Evolutionary conservation across 2,329 filamentous ascomycete genomes (phyloP).

Genomic region (Diaporthe ampelina): DNA sequence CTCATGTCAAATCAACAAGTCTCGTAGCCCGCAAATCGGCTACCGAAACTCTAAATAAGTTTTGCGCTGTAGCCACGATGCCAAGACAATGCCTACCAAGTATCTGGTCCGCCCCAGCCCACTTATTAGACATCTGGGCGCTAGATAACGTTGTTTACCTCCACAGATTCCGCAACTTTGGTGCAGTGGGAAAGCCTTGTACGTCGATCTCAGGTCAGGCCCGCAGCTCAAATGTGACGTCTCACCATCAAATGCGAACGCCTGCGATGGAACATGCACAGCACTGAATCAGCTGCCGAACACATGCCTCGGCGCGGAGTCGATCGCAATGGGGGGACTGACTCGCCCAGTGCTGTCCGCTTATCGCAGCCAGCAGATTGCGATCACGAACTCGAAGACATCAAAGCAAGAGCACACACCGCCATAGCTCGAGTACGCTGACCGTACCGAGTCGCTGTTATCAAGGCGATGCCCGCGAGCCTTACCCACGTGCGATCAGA

Average conservation of each 20-base stretch:
- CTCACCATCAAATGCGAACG: neutral
- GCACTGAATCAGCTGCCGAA: conserved; percentile 21
- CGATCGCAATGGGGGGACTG: conserved; percentile 10
- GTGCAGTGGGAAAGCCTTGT: neutral
- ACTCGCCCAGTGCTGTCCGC: neutral
- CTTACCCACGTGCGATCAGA: neutral
- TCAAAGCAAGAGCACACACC: neutral
- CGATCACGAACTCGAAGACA: neutral
- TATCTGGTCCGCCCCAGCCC: neutral
- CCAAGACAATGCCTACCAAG: conserved; percentile 2
- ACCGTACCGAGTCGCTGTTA: neutral
- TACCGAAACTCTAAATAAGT: neutral
- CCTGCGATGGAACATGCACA: neutral
- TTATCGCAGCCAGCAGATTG: neutral
- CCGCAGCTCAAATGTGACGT: neutral
- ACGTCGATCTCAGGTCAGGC: neutral
- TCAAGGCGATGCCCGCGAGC: no score
- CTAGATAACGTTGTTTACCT: neutral
- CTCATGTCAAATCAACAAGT: neutral
- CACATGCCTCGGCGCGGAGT: conserved; percentile 1
- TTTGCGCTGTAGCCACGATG: neutral
- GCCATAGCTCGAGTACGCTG: neutral
- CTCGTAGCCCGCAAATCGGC: neutral
- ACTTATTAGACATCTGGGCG: neutral
- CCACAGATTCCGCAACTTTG: no score